phyloP scores from a whole-genome alignment of 129 eudicot genomes.

The Flaveria linearis region DNA sequence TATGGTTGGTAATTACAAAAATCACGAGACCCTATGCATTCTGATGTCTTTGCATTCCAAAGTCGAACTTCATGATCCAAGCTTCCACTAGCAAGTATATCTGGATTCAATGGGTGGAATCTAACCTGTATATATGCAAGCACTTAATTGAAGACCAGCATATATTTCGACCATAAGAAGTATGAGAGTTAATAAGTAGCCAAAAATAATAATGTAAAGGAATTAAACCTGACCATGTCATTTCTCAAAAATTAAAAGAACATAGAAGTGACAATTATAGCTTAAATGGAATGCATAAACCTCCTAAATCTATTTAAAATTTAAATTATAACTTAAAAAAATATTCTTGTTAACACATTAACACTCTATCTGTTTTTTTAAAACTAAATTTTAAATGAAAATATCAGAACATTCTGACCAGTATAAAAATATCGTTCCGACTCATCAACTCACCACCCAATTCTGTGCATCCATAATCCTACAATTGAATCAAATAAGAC shows the following conservation, averaged over 20 bases:
- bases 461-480: constrained; percentile 14
- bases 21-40: constrained; percentile 84
- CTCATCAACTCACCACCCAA: neutral
- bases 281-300: neutral
- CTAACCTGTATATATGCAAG: constrained; percentile 67
- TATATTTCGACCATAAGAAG: constrained; percentile 2
- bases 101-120: constrained; percentile 86
- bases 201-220: too few species aligned
- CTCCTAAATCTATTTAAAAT: neutral
- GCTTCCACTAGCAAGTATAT: constrained; percentile 94
- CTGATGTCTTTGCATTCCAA: constrained; percentile 95
- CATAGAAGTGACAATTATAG: neutral
- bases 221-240: neutral
- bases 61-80: constrained; percentile 97
- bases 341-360: neutral
- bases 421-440: neutral
- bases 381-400: neutral
- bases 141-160: neutral
- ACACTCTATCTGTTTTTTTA: neutral
- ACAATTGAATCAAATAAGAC: neutral
- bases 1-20: constrained; percentile 59
- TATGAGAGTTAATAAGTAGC: neutral
- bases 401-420: neutral
- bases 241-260: neutral
- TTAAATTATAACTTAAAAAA: neutral